These are phyloP conservation scores for Backusella sp. DNA, from an alignment of 192 early-diverging fungal species.

Conservation along the genomic window DNA sequence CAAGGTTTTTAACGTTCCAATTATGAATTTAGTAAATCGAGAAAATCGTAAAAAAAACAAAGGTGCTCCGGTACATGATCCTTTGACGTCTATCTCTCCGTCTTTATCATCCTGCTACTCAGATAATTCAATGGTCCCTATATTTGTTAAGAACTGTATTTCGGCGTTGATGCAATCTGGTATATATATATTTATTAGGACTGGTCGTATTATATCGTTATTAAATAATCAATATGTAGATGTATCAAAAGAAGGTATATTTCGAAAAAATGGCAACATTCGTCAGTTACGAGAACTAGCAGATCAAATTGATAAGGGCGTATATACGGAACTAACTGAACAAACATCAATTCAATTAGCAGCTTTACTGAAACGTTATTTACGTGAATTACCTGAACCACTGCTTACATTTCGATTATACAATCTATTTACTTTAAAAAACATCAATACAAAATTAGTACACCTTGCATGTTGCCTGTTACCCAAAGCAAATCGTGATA, in stretches of 20 bases:
- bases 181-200: constrained; percentile 36
- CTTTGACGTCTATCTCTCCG: neutral
- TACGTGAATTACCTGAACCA: constrained; percentile 97
- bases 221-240: constrained; percentile 41
- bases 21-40: neutral
- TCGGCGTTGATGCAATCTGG: constrained; percentile 69
- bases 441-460: constrained; percentile 46
- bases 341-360: constrained; percentile 85
- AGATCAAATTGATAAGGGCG: constrained; percentile 70
- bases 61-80: neutral
- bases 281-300: constrained; percentile 81
- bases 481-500: constrained; percentile 90
- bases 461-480: constrained; percentile 83
- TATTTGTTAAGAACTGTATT: constrained; percentile 82
- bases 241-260: constrained; percentile 90
- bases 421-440: constrained; percentile 60
- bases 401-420: constrained; percentile 88
- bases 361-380: constrained; percentile 93
- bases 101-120: constrained; percentile 43
- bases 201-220: constrained; percentile 1
- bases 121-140: constrained; percentile 71
- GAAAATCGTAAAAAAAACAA: neutral
- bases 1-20: constrained; percentile 12
- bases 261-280: constrained; percentile 98
- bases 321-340: constrained; percentile 52